Base-by-base conservation (phyloP, 1,284 basidiomycete genomes). In the Cerioporus squamosus region DNA sequence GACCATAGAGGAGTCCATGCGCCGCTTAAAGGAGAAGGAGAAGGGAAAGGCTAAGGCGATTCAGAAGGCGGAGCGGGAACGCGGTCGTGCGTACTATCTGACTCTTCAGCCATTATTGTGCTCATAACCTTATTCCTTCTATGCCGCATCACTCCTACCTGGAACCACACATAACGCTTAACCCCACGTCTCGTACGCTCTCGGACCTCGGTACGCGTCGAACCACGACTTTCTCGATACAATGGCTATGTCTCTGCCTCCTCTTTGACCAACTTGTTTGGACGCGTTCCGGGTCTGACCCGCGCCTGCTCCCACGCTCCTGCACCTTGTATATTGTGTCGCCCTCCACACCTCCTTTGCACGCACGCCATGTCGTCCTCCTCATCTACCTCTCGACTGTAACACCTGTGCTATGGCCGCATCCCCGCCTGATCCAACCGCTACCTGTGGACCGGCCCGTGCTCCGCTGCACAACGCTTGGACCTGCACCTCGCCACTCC, bases 31-130 rank as follows among this genome's bases (percentile, higher is more conserved):
- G 75, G 89, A 88, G 76, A 86, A 82, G 72, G 87, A 87, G 74
- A 90, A 90, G 74, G 86, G 86, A 3, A 91, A 93, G 73, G 83
- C 82, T 44, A 89, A 82, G 74, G 83, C 82, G 29, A 68, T 82
- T 49, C 86, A 88, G 61, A 89, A 83, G 74, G 75, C 85, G 51
- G 89, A 88, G 74, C 83, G 81, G 63, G 90, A 88, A 69, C 84
- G 79, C 71, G 90, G 83, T 68, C 86, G 86, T 91, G 77, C 75
- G 89, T 88, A 53, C 62, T 72, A 61, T 59, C 45, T 40, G 57
- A 59, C 61, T 31, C 22, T 22, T 23, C 20, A 44, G 40, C 53
- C 59, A 50, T 44, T 58, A 26, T 56, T 44, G 31, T 55, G 44
- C 42, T 24, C 22, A 51, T 38, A 42, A 23, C 39, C 33, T 56